Evolutionary conservation across 257 asterid species (phyloP), one percentile per base, ranked within the genome.

Genomic region (Jasminum sambac): DNA sequence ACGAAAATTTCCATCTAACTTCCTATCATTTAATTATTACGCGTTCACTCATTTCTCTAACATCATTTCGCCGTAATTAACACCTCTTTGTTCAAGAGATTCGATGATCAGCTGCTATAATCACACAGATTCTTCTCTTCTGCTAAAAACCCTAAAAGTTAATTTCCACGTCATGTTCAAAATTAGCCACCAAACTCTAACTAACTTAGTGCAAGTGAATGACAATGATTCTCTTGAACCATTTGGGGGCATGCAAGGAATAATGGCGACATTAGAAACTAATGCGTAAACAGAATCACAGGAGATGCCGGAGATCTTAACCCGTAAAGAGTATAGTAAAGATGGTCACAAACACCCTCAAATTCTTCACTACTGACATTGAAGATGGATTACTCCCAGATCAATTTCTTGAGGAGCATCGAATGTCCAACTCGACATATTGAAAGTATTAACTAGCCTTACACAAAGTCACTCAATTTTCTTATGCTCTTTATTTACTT

Each of bases 261-360:
- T 46, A 13, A 46, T 46, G 19, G 23, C 72, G 46, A 70, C 74
- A 16, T 61, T 84, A 30, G 60, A 63, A 72, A 72, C 84, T 3
- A 72, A 67, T 46, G 36, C 39, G 6, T 68, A 30, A 8, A 43
- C 40, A 1, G 88, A 86, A 62, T 76, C 81, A 55, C 5, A 1
- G 6, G 84, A 4, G 69, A 78, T 38, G 25, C 64, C 24, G 40
- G 0, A 23, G 86, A 79, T 70, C 79, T 84, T 30, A 5, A 72
- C 96, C 98, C 34, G 84, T 92, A 70, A 90, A 85, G 60, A 90
- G 87, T 72, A 84, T 90, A 25, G 97, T 90, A 74, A 93, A 93
- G 88, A 90, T 93, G 97, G 98, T 93, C 36, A 86, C 85, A 4
- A 93, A 65, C 98, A 93, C 82, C 98, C 98, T 63, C 98, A 93